Conservation (phyloP, 2,329 filamentous ascomycete genomes). For the Lasiodiplodia hormozganensis region DNA sequence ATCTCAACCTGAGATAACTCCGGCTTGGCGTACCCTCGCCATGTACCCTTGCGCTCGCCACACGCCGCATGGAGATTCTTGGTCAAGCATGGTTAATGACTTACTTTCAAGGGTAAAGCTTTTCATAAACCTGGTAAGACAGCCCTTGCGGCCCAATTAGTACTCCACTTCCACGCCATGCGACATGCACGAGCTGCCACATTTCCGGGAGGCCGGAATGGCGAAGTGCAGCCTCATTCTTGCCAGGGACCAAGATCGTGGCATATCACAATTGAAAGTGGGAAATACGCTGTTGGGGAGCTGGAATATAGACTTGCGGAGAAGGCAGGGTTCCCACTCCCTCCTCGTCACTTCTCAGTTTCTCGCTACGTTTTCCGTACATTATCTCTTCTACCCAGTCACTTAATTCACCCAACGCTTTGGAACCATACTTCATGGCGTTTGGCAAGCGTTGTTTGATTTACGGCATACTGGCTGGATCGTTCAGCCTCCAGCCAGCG, state of each 20-base stretch:
- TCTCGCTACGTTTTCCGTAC: neutral
- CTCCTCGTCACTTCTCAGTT: neutral
- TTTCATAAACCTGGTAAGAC: neutral
- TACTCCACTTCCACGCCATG: neutral
- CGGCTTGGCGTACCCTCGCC: neutral
- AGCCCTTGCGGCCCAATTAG: neutral
- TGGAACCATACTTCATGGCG: neutral
- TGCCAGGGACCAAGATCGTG: neutral
- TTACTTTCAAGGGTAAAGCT: neutral
- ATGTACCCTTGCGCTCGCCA: neutral
- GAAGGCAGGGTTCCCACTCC: neutral
- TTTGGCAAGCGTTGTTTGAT: neutral
- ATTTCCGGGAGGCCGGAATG: neutral
- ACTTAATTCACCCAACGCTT: neutral
- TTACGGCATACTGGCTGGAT: neutral
- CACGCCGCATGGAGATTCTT: neutral
- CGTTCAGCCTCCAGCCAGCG: neutral
- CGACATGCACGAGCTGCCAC: neutral
- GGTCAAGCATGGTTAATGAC: neutral
- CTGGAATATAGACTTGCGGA: neutral
- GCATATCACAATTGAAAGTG: neutral
- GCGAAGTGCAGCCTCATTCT: neutral
- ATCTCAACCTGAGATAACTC: neutral
- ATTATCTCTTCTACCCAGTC: neutral
- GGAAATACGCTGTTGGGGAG: neutral